Evolutionary conservation across 1,139 yeast genomes (phyloP), one percentile per base, ranked within the genome.

Genomic region (Saccharomycopsis crataegensis): DNA sequence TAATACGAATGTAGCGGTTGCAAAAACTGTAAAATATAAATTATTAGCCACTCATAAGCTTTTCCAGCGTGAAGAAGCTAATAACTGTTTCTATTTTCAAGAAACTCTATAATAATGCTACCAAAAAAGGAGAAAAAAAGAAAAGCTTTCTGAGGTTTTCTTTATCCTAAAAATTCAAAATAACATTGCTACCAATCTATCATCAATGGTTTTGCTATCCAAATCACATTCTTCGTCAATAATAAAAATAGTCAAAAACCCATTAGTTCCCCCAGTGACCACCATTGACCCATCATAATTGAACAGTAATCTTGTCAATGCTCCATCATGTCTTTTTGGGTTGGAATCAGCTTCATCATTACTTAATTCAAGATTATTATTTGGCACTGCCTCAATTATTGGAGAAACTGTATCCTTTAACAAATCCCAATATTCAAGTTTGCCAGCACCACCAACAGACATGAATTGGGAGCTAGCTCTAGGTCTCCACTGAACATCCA

Each of bases 371-470:
- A 12, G 11, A 33, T 37, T 33, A 36, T 33, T 47, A 22, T 37
- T 17, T 11, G 46, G 44, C 8, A 8, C 66, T 68, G 52, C 59
- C 57, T 69, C 60, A 8, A 66, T 59, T 1, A 75, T 56, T 1
- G 83, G 79, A 9, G 66, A 65, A 54, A 75, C 75, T 2, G 71
- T 51, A 55, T 68, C 72, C 12, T 59, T 62, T 7, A 65, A 62
- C 43, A 83, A 64, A 61, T 82, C 81, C 86, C 86, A 82, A 28
- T 79, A 65, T 55, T 79, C 79, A n/a, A 82, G 61, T 12, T 67
- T 61, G 0, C 80, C 72, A 1, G 71, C 66, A 2, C 77, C 71
- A 5, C 80, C 82, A 31, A 76, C 73, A 1, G 76, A 66, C 1
- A 78, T 77, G 61, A 82, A 78, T 50, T 80, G 76, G 8, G 70